Evolutionary conservation across 2,329 filamentous ascomycete species (phyloP).

Genomic region (Zalaria obscura): DNA sequence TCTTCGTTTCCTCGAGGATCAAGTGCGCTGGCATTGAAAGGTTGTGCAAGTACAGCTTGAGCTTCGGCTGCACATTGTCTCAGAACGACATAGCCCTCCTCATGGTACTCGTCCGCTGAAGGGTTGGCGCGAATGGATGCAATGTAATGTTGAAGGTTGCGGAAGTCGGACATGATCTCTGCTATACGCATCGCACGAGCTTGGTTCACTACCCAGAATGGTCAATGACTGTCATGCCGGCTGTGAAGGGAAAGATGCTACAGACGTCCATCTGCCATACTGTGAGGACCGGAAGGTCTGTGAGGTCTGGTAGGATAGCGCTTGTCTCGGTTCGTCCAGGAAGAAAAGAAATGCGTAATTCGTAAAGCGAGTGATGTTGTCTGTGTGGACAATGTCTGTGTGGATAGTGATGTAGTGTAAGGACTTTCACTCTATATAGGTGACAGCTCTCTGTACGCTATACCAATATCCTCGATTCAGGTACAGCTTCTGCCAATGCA

Average conservation of each 20-base stretch:
- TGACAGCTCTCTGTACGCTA: too few relatives aligned
- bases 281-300: constrained; percentile 2
- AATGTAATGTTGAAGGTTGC: constrained; percentile 45
- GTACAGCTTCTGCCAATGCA: not conserved
- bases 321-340: too few relatives aligned
- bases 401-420: too few relatives aligned
- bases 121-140: constrained; percentile 37
- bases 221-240: constrained; percentile 1
- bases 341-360: too few relatives aligned
- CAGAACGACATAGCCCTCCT: constrained; percentile 44
- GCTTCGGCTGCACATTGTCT: constrained; percentile 42
- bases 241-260: constrained; percentile 7
- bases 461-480: too few relatives aligned
- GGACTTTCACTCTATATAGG: too few relatives aligned
- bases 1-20: constrained; percentile 33
- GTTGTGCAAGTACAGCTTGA: constrained; percentile 37
- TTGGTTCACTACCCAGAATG: constrained; percentile 39
- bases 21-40: constrained; percentile 32
- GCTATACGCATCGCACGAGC: constrained; percentile 47
- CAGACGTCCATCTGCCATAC: constrained; percentile 46
- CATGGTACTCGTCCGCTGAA: constrained; percentile 40
- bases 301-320: too few relatives aligned
- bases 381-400: too few relatives aligned
- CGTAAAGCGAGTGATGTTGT: too few relatives aligned
- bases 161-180: constrained; percentile 51